A percentile compares a stretch with the other conserved stretches of the same genome.
Conservation (phyloP, 1,139 yeast species). For the Scheffersomyces lignicola region DNA sequence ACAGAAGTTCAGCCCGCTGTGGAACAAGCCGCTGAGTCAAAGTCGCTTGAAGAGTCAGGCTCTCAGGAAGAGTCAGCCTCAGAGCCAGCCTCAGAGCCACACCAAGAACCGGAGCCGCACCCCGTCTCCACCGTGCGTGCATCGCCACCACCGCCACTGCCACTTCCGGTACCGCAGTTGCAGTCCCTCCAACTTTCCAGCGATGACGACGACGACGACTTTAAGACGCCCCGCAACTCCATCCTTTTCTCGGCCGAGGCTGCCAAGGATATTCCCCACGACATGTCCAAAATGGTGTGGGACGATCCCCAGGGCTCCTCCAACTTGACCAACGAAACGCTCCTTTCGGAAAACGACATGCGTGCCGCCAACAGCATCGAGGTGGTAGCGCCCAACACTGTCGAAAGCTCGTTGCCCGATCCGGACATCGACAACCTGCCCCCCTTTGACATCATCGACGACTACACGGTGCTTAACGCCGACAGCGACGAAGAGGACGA, state of each 20-base stretch:
- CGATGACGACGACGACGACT: neutral
- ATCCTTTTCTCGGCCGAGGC: neutral
- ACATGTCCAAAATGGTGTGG: slow-evolving; percentile 1
- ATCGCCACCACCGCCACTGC: no score
- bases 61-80: no score
- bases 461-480: neutral
- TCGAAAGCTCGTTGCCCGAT: slow-evolving; percentile 9
- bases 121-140: no score
- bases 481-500: neutral
- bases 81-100: no score
- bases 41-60: no score
- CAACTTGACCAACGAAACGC: neutral
- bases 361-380: neutral
- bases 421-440: neutral
- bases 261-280: neutral
- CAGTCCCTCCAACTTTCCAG: no score
- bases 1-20: no score
- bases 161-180: no score
- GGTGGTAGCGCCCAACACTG: neutral
- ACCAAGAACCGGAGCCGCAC: no score
- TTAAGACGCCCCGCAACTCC: slow-evolving; percentile 2
- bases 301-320: slow-evolving; percentile 2
- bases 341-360: neutral
- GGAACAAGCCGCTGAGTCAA: no score
- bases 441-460: slow-evolving; percentile 3